phyloP scores from a whole-genome alignment of 1,284 basidiomycete species.

The Pterulicium gracile region DNA sequence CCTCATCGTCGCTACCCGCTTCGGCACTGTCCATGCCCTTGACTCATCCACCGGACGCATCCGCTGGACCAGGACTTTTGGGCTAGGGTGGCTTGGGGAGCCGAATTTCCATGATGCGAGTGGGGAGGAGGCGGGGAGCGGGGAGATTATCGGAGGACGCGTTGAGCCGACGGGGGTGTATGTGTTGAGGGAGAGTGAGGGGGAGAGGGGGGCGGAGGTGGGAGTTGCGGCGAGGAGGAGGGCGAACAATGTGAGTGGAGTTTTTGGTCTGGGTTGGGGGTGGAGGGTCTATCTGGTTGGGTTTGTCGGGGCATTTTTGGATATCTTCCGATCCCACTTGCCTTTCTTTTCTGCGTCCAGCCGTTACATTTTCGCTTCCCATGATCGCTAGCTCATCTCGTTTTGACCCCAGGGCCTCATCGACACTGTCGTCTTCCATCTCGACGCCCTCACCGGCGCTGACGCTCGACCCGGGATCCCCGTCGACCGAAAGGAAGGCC shows the following conservation, averaged over 20 bases:
- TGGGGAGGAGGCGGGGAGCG: not conserved
- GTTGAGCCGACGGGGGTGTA: constrained; percentile 51
- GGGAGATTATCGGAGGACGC: constrained; percentile 29
- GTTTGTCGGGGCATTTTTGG: too few species aligned
- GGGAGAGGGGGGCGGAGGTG: constrained; percentile 39
- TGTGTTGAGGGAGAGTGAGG: constrained; percentile 37
- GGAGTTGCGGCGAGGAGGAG: constrained; percentile 50
- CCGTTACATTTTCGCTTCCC: too few species aligned
- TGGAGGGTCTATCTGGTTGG: constrained; percentile 7
- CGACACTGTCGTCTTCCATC: constrained; percentile 68
- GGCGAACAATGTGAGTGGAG: constrained; percentile 43
- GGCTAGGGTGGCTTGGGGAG: constrained; percentile 49
- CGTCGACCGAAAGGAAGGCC: constrained; percentile 14
- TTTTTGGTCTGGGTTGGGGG: constrained; percentile 6
- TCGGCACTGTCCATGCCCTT: constrained; percentile 76
- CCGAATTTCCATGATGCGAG: too few species aligned
- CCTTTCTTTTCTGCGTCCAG: too few species aligned
- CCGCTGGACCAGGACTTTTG: constrained; percentile 67
- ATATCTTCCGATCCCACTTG: too few species aligned
- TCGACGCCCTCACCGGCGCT: constrained; percentile 71
- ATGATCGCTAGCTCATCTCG: too few species aligned
- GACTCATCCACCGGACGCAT: constrained; percentile 71
- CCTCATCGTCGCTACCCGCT: constrained; percentile 60
- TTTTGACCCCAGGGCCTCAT: constrained; percentile 31
- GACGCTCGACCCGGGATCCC: constrained; percentile 25